These are phyloP conservation scores for Leishmania braziliensis DNA, from an alignment of 208 protist species.

Conservation along the genomic window DNA sequence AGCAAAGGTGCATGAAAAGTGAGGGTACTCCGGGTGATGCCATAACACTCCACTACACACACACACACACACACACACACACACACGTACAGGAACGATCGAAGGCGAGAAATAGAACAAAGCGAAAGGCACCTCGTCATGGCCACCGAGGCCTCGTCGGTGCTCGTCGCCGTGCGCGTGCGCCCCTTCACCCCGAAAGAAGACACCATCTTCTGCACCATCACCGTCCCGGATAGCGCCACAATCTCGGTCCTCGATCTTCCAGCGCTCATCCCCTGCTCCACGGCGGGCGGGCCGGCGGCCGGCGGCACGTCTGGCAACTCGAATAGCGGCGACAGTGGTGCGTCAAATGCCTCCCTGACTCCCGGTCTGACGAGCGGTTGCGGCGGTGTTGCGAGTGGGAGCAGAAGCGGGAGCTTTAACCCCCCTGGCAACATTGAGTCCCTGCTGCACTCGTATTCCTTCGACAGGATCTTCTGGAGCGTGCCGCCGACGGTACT, in stretches of 20 bases:
- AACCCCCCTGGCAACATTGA: not conserved
- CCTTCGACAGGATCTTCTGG: constrained; percentile 83
- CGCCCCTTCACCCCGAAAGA: constrained; percentile 67
- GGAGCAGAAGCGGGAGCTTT: not conserved
- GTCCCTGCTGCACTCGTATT: constrained; percentile 51
- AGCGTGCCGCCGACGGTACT: constrained; percentile 51
- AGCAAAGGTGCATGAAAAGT: not conserved
- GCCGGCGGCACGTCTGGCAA: not conserved
- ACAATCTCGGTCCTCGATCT: constrained; percentile 71
- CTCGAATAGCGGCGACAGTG: not conserved
- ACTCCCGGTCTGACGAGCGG: not conserved
- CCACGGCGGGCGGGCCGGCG: constrained; percentile 6
- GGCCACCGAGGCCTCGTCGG: constrained; percentile 67
- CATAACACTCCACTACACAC: not conserved
- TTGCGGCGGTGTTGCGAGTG: constrained; percentile 13
- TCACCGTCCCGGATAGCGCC: constrained; percentile 47
- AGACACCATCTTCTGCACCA: constrained; percentile 58
- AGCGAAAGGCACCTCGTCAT: constrained; percentile 16
- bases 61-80: constrained; percentile 8
- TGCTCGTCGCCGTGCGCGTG: constrained; percentile 80
- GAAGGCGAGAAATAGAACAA: not conserved
- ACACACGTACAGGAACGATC: not conserved
- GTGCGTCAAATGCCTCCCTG: not conserved
- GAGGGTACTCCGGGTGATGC: not conserved
- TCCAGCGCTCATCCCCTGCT: constrained; percentile 26